Percentiles rank a stretch among this genome's conserved stretches.
These are phyloP conservation scores for Gaeumannomyces tritici DNA, from an alignment of 2,329 filamentous ascomycete species.

Conservation along the genomic window DNA sequence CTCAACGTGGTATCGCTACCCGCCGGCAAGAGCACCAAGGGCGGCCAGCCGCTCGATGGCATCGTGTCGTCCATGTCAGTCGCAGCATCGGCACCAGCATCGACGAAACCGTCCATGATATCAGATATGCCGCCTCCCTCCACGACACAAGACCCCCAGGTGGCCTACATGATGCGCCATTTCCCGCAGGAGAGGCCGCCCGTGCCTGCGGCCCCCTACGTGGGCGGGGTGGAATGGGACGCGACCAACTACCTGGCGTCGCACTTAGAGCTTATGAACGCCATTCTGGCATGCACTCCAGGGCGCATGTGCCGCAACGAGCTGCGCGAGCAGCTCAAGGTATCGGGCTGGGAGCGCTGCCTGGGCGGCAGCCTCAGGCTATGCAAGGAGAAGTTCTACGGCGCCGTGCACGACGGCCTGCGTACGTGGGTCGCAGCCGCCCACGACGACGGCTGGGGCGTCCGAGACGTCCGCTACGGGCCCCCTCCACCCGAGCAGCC, in stretches of 20 bases:
- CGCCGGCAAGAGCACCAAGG: conserved; percentile 25
- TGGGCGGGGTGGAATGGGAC: conserved; percentile 97
- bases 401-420: conserved; percentile 78
- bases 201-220: conserved; percentile 88
- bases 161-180: conserved; percentile 55
- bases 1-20: conserved; percentile 74
- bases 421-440: conserved; percentile 87
- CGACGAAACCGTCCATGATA: conserved; percentile 8
- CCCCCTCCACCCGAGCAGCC: conserved; percentile 32
- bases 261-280: conserved; percentile 88
- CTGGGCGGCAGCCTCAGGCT: conserved; percentile 77
- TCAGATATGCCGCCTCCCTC: background rate
- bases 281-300: conserved; percentile 73
- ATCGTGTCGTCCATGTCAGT: background rate
- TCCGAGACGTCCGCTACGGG: conserved; percentile 69
- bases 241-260: conserved; percentile 93
- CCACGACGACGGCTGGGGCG: conserved; percentile 79
- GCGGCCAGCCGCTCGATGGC: conserved; percentile 7
- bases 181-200: conserved; percentile 83
- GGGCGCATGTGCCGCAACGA: conserved; percentile 61
- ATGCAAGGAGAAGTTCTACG: conserved; percentile 98
- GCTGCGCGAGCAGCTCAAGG: conserved; percentile 66
- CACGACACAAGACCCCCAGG: conserved; percentile 30
- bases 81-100: background rate
- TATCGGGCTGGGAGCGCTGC: conserved; percentile 84